Conservation (phyloP, 306 rosid species). For the Prunus kanzakura region DNA sequence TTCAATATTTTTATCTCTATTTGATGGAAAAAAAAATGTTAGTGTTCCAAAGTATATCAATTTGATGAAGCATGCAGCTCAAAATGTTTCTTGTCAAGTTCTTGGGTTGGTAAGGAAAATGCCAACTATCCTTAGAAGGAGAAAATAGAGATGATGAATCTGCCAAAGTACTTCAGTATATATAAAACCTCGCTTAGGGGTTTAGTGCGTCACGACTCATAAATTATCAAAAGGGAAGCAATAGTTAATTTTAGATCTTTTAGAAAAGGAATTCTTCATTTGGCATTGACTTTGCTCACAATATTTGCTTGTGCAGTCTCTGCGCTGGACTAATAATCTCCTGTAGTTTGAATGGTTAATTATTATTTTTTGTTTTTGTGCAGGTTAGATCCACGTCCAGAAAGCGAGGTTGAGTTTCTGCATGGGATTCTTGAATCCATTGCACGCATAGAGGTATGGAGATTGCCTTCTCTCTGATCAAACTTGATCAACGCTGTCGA, state of each 20-base stretch:
- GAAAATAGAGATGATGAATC: no score
- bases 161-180: no score
- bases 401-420: conserved; percentile 65
- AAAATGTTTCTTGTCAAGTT: no score
- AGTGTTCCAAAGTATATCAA: neutral
- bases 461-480: neutral
- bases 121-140: no score
- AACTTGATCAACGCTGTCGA: neutral
- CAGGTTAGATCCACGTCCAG: conserved; percentile 86
- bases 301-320: neutral
- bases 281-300: neutral
- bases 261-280: neutral
- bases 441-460: conserved; percentile 82
- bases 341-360: neutral
- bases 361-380: conserved; percentile 17
- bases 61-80: neutral
- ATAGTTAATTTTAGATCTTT: neutral
- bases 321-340: neutral
- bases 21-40: neutral
- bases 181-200: neutral
- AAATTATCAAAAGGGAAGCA: neutral
- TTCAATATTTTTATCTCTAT: neutral
- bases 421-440: conserved; percentile 91
- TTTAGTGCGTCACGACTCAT: neutral
- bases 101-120: no score